Percentiles rank a stretch among this genome's conserved stretches.
These are phyloP conservation scores for Wickerhamiella sorbophila DNA, from an alignment of 805 yeast species.

Conservation along the genomic window DNA sequence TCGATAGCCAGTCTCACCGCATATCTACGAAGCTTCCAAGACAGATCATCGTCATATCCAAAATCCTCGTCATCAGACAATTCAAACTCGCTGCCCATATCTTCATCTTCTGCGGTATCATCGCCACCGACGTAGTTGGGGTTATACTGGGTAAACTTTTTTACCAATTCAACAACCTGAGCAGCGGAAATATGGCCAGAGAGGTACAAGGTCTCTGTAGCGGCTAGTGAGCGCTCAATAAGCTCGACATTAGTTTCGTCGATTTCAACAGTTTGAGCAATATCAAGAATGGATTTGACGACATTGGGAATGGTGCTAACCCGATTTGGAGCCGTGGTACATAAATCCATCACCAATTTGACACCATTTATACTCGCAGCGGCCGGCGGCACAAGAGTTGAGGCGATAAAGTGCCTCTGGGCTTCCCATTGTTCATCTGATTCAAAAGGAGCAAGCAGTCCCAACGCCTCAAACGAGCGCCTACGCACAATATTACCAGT, in stretches of 20 bases:
- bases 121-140: constrained; percentile 24
- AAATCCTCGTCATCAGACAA: constrained; percentile 23
- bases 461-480: background rate
- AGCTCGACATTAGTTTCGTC: background rate
- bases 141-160: background rate
- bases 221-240: background rate
- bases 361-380: background rate
- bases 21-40: constrained; percentile 50
- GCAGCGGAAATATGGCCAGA: background rate
- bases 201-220: background rate
- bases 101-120: constrained; percentile 30
- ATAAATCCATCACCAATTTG: background rate
- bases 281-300: background rate
- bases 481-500: background rate
- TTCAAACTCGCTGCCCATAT: constrained; percentile 27
- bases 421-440: background rate
- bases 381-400: background rate
- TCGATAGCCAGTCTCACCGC: constrained; percentile 30
- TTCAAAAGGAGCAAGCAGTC: constrained; percentile 1
- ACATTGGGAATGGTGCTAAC: background rate
- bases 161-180: background rate
- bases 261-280: background rate
- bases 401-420: background rate
- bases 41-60: constrained; percentile 34
- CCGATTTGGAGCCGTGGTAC: background rate